Percentiles rank a stretch among this genome's conserved stretches.
Evolutionary conservation across 2,329 filamentous ascomycete species (phyloP).

Genomic region (Cytospora piceicola): DNA sequence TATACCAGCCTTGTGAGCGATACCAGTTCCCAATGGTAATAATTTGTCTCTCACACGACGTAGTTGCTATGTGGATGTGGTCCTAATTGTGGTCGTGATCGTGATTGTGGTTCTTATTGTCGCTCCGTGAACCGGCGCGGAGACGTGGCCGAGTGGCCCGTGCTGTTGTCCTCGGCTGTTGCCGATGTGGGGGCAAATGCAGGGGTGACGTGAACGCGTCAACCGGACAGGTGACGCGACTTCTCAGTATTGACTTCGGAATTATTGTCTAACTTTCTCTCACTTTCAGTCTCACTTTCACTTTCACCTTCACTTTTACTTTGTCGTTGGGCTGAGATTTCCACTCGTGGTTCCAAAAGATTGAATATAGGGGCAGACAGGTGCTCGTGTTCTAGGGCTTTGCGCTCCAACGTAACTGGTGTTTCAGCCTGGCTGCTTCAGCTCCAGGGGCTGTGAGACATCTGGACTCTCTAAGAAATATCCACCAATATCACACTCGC

Average conservation of each 20-base stretch:
- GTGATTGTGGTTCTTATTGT: no score
- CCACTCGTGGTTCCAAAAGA: background rate
- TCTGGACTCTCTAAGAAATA: background rate
- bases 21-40: no score
- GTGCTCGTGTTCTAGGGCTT: background rate
- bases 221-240: background rate
- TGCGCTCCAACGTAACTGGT: background rate
- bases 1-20: no score
- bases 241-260: background rate
- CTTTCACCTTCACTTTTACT: background rate
- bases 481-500: background rate
- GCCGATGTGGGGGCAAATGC: conserved; percentile 1
- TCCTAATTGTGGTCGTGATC: background rate
- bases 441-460: background rate
- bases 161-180: background rate
- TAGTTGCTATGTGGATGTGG: background rate
- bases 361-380: background rate
- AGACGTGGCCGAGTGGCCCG: no score
- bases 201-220: background rate
- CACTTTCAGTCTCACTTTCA: background rate
- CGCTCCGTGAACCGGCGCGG: background rate
- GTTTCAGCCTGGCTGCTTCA: background rate
- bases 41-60: no score
- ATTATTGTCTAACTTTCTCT: no score
- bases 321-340: background rate